These are phyloP conservation scores for Ascochyta viciae-villosae DNA, from an alignment of 2,329 filamentous ascomycete genomes.

Conservation along the genomic window DNA sequence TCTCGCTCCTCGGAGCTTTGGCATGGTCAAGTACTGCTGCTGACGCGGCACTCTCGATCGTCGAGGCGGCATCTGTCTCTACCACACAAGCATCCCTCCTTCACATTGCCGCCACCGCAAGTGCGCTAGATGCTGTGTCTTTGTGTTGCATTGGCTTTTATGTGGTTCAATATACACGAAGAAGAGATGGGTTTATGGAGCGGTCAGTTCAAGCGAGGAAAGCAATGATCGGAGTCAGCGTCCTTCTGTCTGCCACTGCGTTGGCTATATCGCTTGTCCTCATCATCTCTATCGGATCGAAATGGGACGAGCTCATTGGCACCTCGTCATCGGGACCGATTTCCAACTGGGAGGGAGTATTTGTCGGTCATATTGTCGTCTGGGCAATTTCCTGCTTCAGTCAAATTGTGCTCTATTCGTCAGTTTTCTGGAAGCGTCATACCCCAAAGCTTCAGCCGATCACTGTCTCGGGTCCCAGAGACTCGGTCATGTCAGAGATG, in stretches of 20 bases:
- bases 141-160: conserved; percentile 40
- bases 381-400: conserved; percentile 43
- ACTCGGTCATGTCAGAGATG: conserved; percentile 47
- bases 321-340: conserved; percentile 22
- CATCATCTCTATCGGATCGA: conserved; percentile 37
- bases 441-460: conserved; percentile 28
- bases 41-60: conserved; percentile 45
- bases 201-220: conserved; percentile 26
- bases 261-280: conserved; percentile 37
- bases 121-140: conserved; percentile 40
- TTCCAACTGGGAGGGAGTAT: conserved; percentile 30
- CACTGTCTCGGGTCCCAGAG: conserved; percentile 36
- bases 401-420: conserved; percentile 42
- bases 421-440: conserved; percentile 33
- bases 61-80: conserved; percentile 46
- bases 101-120: conserved; percentile 40
- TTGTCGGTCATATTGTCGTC: conserved; percentile 47
- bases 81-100: conserved; percentile 31
- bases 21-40: conserved; percentile 46
- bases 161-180: conserved; percentile 39
- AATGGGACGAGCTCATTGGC: conserved; percentile 26
- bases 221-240: conserved; percentile 30
- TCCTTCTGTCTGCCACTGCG: conserved; percentile 33
- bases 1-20: conserved; percentile 42
- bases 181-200: conserved; percentile 32